A percentile compares a stretch with the other conserved stretches of the same genome.
Conservation (phyloP, 2,329 filamentous ascomycete genomes). For the Aspergillus arachidicola region DNA sequence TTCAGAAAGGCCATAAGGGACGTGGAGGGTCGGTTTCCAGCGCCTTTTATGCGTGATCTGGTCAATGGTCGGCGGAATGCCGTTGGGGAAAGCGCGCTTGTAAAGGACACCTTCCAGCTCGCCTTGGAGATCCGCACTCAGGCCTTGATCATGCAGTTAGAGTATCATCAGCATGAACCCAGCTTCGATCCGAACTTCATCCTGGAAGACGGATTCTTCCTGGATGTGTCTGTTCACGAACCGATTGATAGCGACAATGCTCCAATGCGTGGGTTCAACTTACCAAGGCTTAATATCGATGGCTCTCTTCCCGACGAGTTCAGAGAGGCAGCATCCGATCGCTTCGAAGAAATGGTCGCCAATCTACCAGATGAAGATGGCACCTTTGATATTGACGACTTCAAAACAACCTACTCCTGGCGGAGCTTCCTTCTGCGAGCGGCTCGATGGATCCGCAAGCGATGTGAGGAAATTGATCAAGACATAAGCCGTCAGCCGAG, state of each 20-base stretch:
- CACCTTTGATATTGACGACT: slow-evolving; percentile 44
- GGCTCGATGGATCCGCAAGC: slow-evolving; percentile 50
- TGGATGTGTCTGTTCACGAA: slow-evolving; percentile 21
- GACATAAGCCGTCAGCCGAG: slow-evolving; percentile 48
- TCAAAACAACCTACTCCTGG: slow-evolving; percentile 56
- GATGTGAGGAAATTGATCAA: slow-evolving; percentile 49
- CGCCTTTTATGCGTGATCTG: slow-evolving; percentile 38
- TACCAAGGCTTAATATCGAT: slow-evolving; percentile 40
- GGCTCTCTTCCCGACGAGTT: slow-evolving; percentile 41
- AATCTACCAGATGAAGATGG: slow-evolving; percentile 38
- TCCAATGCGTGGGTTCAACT: slow-evolving; percentile 30
- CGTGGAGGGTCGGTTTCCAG: slow-evolving; percentile 38
- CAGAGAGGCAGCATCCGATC: slow-evolving; percentile 37
- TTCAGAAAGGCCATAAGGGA: slow-evolving; percentile 27
- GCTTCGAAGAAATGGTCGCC: slow-evolving; percentile 41
- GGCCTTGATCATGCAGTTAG: slow-evolving; percentile 49
- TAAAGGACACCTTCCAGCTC: slow-evolving; percentile 49
- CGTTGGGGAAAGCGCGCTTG: slow-evolving; percentile 44
- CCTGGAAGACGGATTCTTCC: slow-evolving; percentile 47
- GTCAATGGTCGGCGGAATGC: slow-evolving; percentile 11
- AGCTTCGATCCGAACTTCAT: slow-evolving; percentile 44
- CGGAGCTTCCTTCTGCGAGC: slow-evolving; percentile 48
- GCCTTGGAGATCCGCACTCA: slow-evolving; percentile 60
- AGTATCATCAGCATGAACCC: slow-evolving; percentile 31
- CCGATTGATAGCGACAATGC: slow-evolving; percentile 7